Conservation (phyloP, 306 rosid genomes). For the Clitoria ternatea region DNA sequence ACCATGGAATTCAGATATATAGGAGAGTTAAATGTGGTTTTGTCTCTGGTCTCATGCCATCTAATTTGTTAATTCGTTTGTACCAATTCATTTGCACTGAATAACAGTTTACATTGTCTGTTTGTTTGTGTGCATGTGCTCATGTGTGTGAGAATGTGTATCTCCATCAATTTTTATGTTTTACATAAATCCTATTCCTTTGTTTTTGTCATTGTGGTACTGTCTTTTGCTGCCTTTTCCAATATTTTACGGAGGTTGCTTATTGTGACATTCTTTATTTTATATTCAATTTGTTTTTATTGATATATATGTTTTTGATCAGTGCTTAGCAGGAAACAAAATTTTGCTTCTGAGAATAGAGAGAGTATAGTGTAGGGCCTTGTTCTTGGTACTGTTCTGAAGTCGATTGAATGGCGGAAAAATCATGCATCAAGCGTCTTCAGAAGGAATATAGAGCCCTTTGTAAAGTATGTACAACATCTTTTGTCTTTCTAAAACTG, state of each 20-base stretch:
- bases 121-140: neutral
- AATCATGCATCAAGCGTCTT: conserved; percentile 87
- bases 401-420: conserved; percentile 79
- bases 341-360: neutral
- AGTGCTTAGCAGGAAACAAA: conserved; percentile 34
- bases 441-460: conserved; percentile 99
- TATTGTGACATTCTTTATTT: neutral
- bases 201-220: neutral
- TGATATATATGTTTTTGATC: conserved; percentile 21
- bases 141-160: neutral
- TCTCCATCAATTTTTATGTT: neutral
- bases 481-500: conserved; percentile 7
- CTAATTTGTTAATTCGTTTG: neutral
- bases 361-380: conserved; percentile 16
- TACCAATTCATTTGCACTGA: neutral
- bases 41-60: neutral
- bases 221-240: neutral
- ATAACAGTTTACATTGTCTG: neutral
- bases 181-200: neutral
- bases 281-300: neutral
- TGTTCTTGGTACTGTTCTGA: conserved; percentile 22
- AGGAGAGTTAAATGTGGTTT: neutral
- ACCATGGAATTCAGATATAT: neutral
- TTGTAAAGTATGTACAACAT: conserved; percentile 78
- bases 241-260: neutral